phyloP scores from a whole-genome alignment of 2,329 filamentous ascomycete species.

The Phaeosphaeria sp. region DNA sequence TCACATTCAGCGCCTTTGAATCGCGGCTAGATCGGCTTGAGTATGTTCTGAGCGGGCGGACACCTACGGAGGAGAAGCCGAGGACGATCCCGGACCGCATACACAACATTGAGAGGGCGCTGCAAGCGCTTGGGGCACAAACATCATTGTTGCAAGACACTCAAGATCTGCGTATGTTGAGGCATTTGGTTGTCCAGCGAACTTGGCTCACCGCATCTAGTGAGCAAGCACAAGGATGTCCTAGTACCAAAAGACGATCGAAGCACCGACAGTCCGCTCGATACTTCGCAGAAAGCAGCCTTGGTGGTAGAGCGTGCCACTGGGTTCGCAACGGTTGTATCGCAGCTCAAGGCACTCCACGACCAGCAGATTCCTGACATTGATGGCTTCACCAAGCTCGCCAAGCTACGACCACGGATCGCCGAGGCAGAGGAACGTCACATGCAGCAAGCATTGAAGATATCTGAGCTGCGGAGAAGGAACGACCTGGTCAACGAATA shows the following conservation, averaged over 20 bases:
- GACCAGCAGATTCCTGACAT: slow-evolving; percentile 53
- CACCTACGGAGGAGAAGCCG: slow-evolving; percentile 26
- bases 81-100: slow-evolving; percentile 44
- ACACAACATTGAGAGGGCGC: slow-evolving; percentile 44
- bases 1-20: slow-evolving; percentile 54
- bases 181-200: not conserved
- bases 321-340: slow-evolving; percentile 50
- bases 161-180: slow-evolving; percentile 44
- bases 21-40: slow-evolving; percentile 53
- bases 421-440: slow-evolving; percentile 67
- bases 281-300: slow-evolving; percentile 35
- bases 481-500: slow-evolving; percentile 62
- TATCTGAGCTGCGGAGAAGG: slow-evolving; percentile 67
- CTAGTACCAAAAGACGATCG: slow-evolving; percentile 31
- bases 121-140: slow-evolving; percentile 49
- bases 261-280: slow-evolving; percentile 26
- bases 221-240: slow-evolving; percentile 50
- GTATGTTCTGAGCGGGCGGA: slow-evolving; percentile 50
- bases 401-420: slow-evolving; percentile 67
- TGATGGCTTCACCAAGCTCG: slow-evolving; percentile 58
- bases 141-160: slow-evolving; percentile 50
- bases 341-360: slow-evolving; percentile 53
- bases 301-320: slow-evolving; percentile 54
- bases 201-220: slow-evolving; percentile 33
- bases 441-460: slow-evolving; percentile 65